Base-by-base conservation (phyloP, 805 yeast genomes). In the Cyberlindnera euphorbiae region DNA sequence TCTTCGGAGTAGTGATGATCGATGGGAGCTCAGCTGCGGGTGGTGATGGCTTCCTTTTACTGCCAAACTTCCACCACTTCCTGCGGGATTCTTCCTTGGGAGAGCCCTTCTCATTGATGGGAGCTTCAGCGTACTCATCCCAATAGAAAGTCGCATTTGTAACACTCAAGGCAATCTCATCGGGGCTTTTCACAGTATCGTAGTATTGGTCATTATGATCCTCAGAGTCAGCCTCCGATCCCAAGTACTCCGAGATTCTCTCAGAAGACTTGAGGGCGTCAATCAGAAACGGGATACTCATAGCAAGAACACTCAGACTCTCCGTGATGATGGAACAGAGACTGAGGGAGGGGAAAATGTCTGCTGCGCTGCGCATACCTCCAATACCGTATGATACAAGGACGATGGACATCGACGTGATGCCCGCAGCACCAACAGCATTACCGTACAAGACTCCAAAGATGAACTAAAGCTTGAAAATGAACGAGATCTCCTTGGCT, bases 271-370 rank as follows among this genome's bases (percentile, higher is more conserved):
- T 60, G 17, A 66, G 59, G 0, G 82, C 83, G 6, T 15, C 33
- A 11, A 23, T 8, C 8, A 32, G n/a, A 17, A 13, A 17, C n/a
- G 34, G 34, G 7, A 32, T 9, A 8, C 34, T 2, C 86, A 89
- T 32, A 76, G 60, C 61, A 77, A 60, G 44, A 76, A 66, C 32
- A 17, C 80, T 67, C 47, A 81, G 70, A 50, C 75, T 81, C 28
- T 67, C 62, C 11, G 81, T 60, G 46, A 82, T 64, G 14, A 74
- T 66, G 47, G 72, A 73, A 60, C 82, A 82, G 35, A 81, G 64
- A 0, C 86, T 69, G 27, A 82, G 61, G 2, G 90, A 82, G 1
- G 89, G 66, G 52, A 82, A 82, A 18, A 82, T 66, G 22, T 70
- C 64, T 73, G 67, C 33, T 8, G 83, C 83, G 4, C 85, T 75